Evolutionary conservation across 164 flowering plant genomes (phyloP), one percentile per base, ranked within the genome.

Genomic region (Taxillus chinensis): DNA sequence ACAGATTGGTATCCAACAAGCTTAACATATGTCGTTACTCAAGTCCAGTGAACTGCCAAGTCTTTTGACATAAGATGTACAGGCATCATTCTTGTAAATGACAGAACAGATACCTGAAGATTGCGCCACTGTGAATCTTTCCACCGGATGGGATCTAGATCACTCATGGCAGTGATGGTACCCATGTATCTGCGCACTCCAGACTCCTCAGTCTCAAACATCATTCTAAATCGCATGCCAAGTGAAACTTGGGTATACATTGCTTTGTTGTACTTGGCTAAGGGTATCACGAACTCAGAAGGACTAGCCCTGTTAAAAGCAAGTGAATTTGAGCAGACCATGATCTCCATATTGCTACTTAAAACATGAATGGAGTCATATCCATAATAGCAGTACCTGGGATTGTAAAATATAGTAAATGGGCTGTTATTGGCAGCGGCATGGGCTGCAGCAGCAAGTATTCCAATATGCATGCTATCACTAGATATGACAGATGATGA

Each of bases 401-500:
- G 98, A 71, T 92, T 92, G 70, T 86, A 92, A 72, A 92, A 92
- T 62, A 92, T 77, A 39, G 89, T 85, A 66, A 92, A 92, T 3
- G 96, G 96, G 67, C 96, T 92, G 75, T 84, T 81, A 64, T 85
- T 90, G 65, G 96, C 93, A 54, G 96, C 90, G 45, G 98, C 98
- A 76, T 92, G 98, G 62, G 96, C 96, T 14, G 98, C 98, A 62
- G 98, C 96, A 66, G 96, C 98, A 54, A 92, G 90, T 73, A 92
- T 79, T 58, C 98, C 98, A 62, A 92, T 92, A 64, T 92, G 98
- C 96, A 92, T 90, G 81, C 98, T 92, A 62, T 92, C 98, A 74
- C 96, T 87, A 48, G 98, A 92, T 63, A 92, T 78, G 68, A 90
- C 96, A 3, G 98, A 92, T 56, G 98, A 92, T 12, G 98, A 86